phyloP scores from a whole-genome alignment of 129 eudicot species.

The Sambucus nigra region DNA sequence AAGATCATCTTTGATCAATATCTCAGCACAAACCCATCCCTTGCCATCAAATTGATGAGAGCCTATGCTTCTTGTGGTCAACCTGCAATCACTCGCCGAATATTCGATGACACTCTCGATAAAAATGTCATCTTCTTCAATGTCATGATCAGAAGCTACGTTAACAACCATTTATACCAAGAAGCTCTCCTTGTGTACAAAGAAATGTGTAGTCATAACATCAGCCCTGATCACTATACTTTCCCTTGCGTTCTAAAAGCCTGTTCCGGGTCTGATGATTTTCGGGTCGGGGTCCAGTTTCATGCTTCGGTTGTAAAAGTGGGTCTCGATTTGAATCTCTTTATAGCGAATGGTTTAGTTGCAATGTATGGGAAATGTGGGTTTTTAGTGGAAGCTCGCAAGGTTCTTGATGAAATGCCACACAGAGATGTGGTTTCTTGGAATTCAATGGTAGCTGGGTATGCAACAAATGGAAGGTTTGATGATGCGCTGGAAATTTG shows the following conservation, averaged over 20 bases:
- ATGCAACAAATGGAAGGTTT: slow-evolving; percentile 52
- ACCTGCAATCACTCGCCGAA: slow-evolving; percentile 38
- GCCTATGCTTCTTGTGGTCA: slow-evolving; percentile 56
- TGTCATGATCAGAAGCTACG: slow-evolving; percentile 80
- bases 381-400: slow-evolving; percentile 34
- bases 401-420: slow-evolving; percentile 65
- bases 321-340: slow-evolving; percentile 46
- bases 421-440: slow-evolving; percentile 60
- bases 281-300: slow-evolving; percentile 50
- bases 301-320: slow-evolving; percentile 48
- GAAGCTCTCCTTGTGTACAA: slow-evolving; percentile 45
- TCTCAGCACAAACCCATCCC: slow-evolving; percentile 33
- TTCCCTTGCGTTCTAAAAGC: slow-evolving; percentile 77
- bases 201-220: slow-evolving; percentile 23
- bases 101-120: slow-evolving; percentile 60
- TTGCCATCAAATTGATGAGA: slow-evolving; percentile 69
- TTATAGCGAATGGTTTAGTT: slow-evolving; percentile 65
- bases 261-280: slow-evolving; percentile 45
- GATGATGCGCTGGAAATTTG: slow-evolving; percentile 68
- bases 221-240: slow-evolving; percentile 69
- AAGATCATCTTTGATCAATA: slow-evolving; percentile 34
- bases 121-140: slow-evolving; percentile 45
- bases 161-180: slow-evolving; percentile 34
- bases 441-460: slow-evolving; percentile 81
- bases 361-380: slow-evolving; percentile 78